These are phyloP conservation scores for Yamadazyma scolyti DNA, from an alignment of 805 yeast species.

Conservation along the genomic window DNA sequence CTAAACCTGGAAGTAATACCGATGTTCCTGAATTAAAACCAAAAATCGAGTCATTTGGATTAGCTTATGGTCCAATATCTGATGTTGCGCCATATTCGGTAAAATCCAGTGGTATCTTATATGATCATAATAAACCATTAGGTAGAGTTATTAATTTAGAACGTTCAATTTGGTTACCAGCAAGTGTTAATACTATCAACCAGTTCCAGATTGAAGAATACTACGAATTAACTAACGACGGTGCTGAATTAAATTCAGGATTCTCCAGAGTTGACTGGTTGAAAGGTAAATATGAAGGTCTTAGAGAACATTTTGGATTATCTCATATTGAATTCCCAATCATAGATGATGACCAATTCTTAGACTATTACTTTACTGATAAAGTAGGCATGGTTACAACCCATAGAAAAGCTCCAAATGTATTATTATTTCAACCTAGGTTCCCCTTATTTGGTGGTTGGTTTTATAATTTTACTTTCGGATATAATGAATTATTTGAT, in stretches of 20 bases:
- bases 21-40: conserved; percentile 31
- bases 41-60: conserved; percentile 32
- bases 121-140: conserved; percentile 64
- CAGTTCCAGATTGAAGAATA: conserved; percentile 76
- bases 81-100: conserved; percentile 44
- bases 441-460: conserved; percentile 96
- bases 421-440: conserved; percentile 71
- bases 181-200: conserved; percentile 66
- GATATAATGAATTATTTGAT: conserved; percentile 72
- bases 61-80: conserved; percentile 53
- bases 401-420: conserved; percentile 42
- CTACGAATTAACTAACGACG: conserved; percentile 75
- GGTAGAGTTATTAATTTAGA: conserved; percentile 55
- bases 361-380: conserved; percentile 77
- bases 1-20: not conserved
- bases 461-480: conserved; percentile 91
- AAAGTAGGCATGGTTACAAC: conserved; percentile 93
- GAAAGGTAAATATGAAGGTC: conserved; percentile 46
- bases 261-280: conserved; percentile 81
- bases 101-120: conserved; percentile 53
- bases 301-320: conserved; percentile 55
- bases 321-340: conserved; percentile 57
- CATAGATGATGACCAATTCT: conserved; percentile 29
- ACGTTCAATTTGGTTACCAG: conserved; percentile 87
- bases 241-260: conserved; percentile 64